Conservation (phyloP, 805 yeast genomes). For the Cyberlindnera suaveolens region DNA sequence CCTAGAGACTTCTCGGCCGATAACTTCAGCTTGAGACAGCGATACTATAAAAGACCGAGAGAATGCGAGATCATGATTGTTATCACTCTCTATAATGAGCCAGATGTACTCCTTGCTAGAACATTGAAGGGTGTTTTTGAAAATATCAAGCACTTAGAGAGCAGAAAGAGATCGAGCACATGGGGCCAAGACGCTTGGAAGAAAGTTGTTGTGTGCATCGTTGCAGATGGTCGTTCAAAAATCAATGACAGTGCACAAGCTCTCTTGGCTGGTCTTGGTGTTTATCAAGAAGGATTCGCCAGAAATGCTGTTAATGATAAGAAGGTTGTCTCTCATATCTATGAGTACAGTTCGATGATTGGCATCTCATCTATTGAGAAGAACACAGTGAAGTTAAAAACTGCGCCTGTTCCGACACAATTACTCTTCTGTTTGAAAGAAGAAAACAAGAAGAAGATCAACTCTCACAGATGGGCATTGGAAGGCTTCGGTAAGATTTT, state of each 20-base stretch:
- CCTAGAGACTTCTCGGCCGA: slow-evolving; percentile 60
- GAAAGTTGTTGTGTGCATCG: slow-evolving; percentile 81
- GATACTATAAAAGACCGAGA: slow-evolving; percentile 70
- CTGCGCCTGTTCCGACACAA: slow-evolving; percentile 78
- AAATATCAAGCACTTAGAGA: slow-evolving; percentile 69
- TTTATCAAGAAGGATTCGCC: slow-evolving; percentile 94
- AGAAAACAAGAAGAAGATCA: slow-evolving; percentile 81
- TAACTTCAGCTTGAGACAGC: slow-evolving; percentile 78
- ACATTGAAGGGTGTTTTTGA: slow-evolving; percentile 89
- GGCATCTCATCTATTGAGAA: slow-evolving; percentile 67
- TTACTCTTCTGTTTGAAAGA: slow-evolving; percentile 87
- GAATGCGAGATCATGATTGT: slow-evolving; percentile 82
- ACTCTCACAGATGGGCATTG: slow-evolving; percentile 95
- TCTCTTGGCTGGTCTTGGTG: slow-evolving; percentile 79
- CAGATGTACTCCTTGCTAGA: slow-evolving; percentile 72
- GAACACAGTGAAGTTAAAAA: slow-evolving; percentile 58
- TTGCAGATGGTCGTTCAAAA: slow-evolving; percentile 87
- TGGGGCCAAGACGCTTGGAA: slow-evolving; percentile 99
- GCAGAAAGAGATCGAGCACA: slow-evolving; percentile 55
- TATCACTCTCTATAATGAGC: slow-evolving; percentile 87
- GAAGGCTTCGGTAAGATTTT: slow-evolving; percentile 84
- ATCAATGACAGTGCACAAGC: slow-evolving; percentile 76
- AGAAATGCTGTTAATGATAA: slow-evolving; percentile 81
- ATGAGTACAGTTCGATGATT: slow-evolving; percentile 89
- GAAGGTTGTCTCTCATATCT: slow-evolving; percentile 79